Evolutionary conservation across 805 yeast species (phyloP).

Genomic region (Jamesozyma piceae): DNA sequence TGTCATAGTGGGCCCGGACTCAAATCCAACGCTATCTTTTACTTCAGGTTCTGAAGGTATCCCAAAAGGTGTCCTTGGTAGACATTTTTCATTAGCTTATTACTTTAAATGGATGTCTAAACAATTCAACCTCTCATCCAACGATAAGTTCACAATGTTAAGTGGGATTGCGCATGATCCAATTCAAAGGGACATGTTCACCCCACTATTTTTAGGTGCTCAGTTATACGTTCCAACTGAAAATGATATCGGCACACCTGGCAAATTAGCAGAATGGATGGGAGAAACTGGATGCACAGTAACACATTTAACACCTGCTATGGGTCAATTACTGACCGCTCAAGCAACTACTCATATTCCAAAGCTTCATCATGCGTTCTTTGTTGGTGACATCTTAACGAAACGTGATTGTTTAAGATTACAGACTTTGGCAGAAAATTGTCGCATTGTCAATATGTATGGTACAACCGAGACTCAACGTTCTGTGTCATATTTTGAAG

Average conservation of each 20-base stretch:
- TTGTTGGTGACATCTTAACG: conserved; percentile 95
- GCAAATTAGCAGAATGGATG: conserved; percentile 97
- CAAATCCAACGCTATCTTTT: conserved; percentile 91
- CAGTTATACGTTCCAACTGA: conserved; percentile 86
- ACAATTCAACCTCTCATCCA: conserved; percentile 63
- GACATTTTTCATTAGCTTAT: conserved; percentile 93
- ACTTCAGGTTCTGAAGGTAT: conserved; percentile 97
- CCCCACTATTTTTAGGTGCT: conserved; percentile 95
- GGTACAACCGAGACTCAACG: conserved; percentile 99
- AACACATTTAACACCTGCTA: conserved; percentile 97
- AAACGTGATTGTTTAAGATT: conserved; percentile 92
- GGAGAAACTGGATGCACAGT: conserved; percentile 81
- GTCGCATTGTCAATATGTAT: conserved; percentile 90
- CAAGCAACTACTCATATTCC: conserved; percentile 88
- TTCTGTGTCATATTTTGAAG: conserved; percentile 90
- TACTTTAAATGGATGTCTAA: conserved; percentile 98
- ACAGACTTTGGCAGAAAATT: conserved; percentile 86
- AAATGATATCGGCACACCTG: conserved; percentile 98
- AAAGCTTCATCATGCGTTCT: conserved; percentile 86
- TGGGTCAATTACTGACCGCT: conserved; percentile 95
- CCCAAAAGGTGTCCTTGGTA: conserved; percentile 97
- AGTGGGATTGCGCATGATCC: conserved; percentile 99
- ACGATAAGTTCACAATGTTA: conserved; percentile 91
- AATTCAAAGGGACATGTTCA: conserved; percentile 97
- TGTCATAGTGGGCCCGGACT: conserved; percentile 92